Base-by-base conservation (phyloP, 192 early-diverging fungal genomes). In the Physocladia obscura region DNA sequence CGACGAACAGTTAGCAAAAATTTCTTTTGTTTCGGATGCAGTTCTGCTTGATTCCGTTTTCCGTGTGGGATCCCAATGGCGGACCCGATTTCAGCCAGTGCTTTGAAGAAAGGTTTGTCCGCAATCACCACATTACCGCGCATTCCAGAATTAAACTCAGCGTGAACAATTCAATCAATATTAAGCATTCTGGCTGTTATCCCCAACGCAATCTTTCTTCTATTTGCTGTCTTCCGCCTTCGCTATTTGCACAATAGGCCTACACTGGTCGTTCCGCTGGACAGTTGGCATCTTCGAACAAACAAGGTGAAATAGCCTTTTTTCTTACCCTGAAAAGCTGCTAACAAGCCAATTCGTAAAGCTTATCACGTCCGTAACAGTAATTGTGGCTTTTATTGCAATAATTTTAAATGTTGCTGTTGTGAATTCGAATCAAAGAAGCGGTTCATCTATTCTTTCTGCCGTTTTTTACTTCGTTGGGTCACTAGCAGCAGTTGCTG, bases 61-160 rank as follows among this genome's bases (percentile, higher is more conserved):
- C 35, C 32, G 34, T 57, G 4, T 68, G 54, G 51, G 65, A 68
- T 21, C 21, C 65, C 0, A 56, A 32, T 39, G 50, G 51, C 0
- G 65, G 27, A 1, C 29, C 65, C 15, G 65, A 68, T 52, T 68
- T 68, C 37, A 29, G 36, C 35, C 51, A 54, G 11, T 68, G 65
- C 37, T 68, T 68, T 27, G 65, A 68, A 38, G 50, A 68, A 6
- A 68, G 65, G 65, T 68, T n/a, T n/a, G n/a, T n/a, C n/a, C n/a
- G n/a, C n/a, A 44, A 17, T 4, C n/a, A 40, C 35, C 49, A 35
- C 52, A 44, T n/a, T 44, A 8, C 40, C n/a, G 40, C 11, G 40
- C 40, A n/a, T n/a, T 44, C 40, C 40, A 13, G 8, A 44, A 44
- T 13, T 44, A n/a, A 8, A 44, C 40, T 44, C 8, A 8, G n/a